Base-by-base conservation (phyloP, 2,329 filamentous ascomycete genomes). In the Setomelanomma holmii region DNA sequence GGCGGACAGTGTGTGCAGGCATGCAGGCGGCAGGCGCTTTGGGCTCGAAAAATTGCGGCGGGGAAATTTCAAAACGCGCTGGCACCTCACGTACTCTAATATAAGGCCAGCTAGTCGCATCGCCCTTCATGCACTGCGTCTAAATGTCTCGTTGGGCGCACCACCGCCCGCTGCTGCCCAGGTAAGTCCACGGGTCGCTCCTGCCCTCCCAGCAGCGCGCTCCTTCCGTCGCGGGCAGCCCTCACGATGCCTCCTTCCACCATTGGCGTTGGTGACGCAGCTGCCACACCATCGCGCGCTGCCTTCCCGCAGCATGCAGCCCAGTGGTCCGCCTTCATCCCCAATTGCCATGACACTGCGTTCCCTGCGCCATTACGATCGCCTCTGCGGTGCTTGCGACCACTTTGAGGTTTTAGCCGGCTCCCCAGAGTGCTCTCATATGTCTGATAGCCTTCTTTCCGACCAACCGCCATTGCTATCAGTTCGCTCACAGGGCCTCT, bases 101-200 rank as follows among this genome's bases (percentile, higher is more conserved):
- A 56, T 56, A 43, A 50, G 49, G 38, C 23, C 24, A 34, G 49
- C 45, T 36, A 38, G 48, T 16, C 36, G 30, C 39, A 19, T 21
- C 50, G 49, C 47, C 45, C 53, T 30, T 59, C 53, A 64, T 63
- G 63, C 63, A 55, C 58, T 63, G 62, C 58, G 55, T 60, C 54
- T 55, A 51, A 51, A 44, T 50, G 51, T 60, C 35, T 47, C 55
- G 64, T 67, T 64, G 64, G 64, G 64, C 64, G 50, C 12, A 30
- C 17, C 59, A 50, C 56, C 42, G 35, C 47, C 47, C 45, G 24
- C 35, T 34, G 33, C 45, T 53, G 52, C 44, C 44, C 45, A 30
- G 40, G 30, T 21, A 33, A 33, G 40, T n/a, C 41, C 35, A 12
- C n/a, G 34, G 14, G 6, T 30, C 23, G 35, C 45, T 14, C 30